Conservation (phyloP, 139 green algal genomes). For the Chlamydomonas sphaeroides region DNA sequence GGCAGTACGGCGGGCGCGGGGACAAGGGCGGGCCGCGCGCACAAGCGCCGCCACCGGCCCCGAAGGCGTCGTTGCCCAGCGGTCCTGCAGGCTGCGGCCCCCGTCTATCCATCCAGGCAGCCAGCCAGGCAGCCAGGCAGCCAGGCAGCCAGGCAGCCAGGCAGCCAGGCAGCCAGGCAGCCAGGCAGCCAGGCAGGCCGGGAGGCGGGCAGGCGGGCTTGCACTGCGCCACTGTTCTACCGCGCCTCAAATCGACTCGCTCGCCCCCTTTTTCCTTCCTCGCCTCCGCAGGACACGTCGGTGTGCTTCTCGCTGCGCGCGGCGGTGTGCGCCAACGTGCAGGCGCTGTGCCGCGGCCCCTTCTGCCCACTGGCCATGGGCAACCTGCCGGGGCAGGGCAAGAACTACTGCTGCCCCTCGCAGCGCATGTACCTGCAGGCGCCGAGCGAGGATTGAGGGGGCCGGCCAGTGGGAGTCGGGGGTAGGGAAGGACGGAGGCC, state of each 20-base stretch:
- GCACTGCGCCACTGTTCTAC: not conserved
- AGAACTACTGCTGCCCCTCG: conserved; percentile 10
- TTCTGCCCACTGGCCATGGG: not conserved
- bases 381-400: not conserved
- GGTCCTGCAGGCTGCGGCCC: too few species aligned
- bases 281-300: not conserved
- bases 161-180: too few species aligned
- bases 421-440: not conserved
- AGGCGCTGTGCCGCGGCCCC: not conserved
- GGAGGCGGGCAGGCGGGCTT: not conserved
- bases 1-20: too few species aligned
- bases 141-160: not conserved
- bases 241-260: not conserved
- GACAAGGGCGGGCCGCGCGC: too few species aligned
- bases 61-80: not conserved
- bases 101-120: not conserved
- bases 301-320: conserved; percentile 21
- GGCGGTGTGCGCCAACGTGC: not conserved
- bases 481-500: too few species aligned
- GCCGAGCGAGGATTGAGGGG: too few species aligned
- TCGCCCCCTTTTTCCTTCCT: not conserved
- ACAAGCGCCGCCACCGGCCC: too few species aligned
- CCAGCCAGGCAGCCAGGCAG: not conserved
- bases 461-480: too few species aligned
- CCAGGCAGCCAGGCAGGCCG: too few species aligned